Base-by-base conservation (phyloP, 2,329 filamentous ascomycete genomes). In the Claviceps quebecensis region DNA sequence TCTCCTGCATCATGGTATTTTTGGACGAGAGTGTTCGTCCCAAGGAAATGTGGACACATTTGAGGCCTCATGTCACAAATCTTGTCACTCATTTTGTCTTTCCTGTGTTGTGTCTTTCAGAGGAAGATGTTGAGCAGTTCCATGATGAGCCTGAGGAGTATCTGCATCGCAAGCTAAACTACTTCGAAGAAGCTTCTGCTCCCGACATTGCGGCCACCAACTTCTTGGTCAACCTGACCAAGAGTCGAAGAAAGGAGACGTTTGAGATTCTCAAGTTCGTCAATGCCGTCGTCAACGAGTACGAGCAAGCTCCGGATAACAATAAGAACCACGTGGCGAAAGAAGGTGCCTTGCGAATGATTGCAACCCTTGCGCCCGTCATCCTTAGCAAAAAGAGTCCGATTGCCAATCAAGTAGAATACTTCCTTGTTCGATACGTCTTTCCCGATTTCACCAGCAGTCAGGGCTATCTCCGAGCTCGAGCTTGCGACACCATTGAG, bases 301-400 rank as follows among this genome's bases (percentile, higher is more conserved):
- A 96, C 66, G 93, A 97, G 64, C 69, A 75, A 59, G 84, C 87
- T 0, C 78, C 88, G 7, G 88, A 91, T 47, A 85, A 86, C 55
- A 84, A 93, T 72, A 97, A 96, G 77, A 87, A 91, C 66, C 87
- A 94, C 53, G 77, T 94, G 50, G 88, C 93, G 65, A 98, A 98
- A 74, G 93, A 98, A 68, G 93, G 93, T 61, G 93, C 93, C 47
- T 69, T 98, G 63, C 80, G 93, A 55, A 97, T 98, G 88, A 97
- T 98, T 63, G 93, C 90, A 26, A 96, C 91, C 1, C 73, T 98
- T 46, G 87, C 93, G 0, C 87, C 88, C 36, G 91, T 98, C 49
- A 94, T 98, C 47, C 76, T 98, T 38, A 88, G 89, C 59, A 98
- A 97, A 77, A 97, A 97, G 77, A 96, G 90, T 63, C 93, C 93